phyloP scores from a whole-genome alignment of 2,329 filamentous ascomycete species.

The Neopestalotiopsis sp. region DNA sequence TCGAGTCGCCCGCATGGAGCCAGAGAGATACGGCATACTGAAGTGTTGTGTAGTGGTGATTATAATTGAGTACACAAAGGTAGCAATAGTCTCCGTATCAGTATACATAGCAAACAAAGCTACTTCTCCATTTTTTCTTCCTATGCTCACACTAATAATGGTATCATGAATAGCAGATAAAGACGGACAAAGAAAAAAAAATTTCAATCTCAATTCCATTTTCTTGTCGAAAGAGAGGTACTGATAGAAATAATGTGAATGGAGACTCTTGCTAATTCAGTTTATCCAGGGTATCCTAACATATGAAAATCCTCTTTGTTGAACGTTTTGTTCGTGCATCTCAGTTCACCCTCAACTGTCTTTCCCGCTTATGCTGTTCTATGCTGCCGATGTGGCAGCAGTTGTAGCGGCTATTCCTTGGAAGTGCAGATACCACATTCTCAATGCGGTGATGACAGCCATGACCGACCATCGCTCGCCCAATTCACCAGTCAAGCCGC shows the following conservation, averaged over 20 bases:
- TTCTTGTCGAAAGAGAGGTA: too few species aligned
- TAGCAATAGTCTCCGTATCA: too few species aligned
- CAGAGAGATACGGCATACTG: constrained; percentile 57
- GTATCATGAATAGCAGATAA: too few species aligned
- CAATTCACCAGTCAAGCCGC: constrained; percentile 26
- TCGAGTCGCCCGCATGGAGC: constrained; percentile 48
- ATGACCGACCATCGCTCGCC: constrained; percentile 27
- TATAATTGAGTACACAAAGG: not conserved
- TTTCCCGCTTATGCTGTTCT: not conserved
- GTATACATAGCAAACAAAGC: too few species aligned
- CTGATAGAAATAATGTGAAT: too few species aligned
- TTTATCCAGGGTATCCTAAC: not conserved
- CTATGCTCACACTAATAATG: too few species aligned
- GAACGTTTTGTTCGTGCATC: not conserved
- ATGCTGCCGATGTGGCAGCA: not conserved
- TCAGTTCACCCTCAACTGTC: not conserved
- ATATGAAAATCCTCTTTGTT: not conserved
- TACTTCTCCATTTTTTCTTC: too few species aligned
- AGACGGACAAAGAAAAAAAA: too few species aligned
- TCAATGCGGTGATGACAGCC: constrained; percentile 26
- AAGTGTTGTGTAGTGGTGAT: constrained; percentile 2
- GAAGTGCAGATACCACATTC: constrained; percentile 21
- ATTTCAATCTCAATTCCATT: too few species aligned
- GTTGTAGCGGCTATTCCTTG: not conserved
- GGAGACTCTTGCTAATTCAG: too few species aligned